Evolutionary conservation across 805 yeast genomes (phyloP).

Genomic region (Candida ascalaphidarum): DNA sequence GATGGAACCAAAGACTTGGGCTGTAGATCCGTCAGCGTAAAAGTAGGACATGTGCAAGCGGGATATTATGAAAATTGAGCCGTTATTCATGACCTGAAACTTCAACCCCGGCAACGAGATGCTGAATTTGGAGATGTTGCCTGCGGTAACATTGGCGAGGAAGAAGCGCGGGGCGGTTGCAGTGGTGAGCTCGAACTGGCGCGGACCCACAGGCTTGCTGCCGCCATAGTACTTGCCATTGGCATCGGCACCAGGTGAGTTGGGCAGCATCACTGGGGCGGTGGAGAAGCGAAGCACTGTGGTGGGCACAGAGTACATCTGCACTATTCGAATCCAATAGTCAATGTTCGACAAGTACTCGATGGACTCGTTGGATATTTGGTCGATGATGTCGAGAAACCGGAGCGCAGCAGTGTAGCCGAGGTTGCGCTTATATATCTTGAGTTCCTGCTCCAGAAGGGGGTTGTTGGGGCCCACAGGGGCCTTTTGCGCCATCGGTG

Average conservation of each 20-base stretch:
- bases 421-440: slow-evolving; percentile 27
- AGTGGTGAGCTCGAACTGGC: slow-evolving; percentile 55
- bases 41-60: slow-evolving; percentile 20
- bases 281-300: slow-evolving; percentile 21
- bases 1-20: slow-evolving; percentile 52
- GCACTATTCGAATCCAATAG: slow-evolving; percentile 29
- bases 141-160: slow-evolving; percentile 41
- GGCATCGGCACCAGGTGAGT: background rate
- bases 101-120: slow-evolving; percentile 27
- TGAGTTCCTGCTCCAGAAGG: slow-evolving; percentile 25
- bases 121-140: slow-evolving; percentile 20
- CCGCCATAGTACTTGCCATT: background rate
- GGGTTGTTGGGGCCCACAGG: background rate
- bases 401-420: slow-evolving; percentile 36
- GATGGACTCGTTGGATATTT: slow-evolving; percentile 22
- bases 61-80: slow-evolving; percentile 26
- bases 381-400: slow-evolving; percentile 30
- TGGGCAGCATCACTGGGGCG: slow-evolving; percentile 6
- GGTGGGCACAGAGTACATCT: slow-evolving; percentile 21
- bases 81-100: slow-evolving; percentile 32
- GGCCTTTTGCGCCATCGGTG: background rate
- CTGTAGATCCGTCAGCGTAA: slow-evolving; percentile 64
- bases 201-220: background rate
- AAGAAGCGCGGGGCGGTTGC: slow-evolving; percentile 59
- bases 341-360: slow-evolving; percentile 19